A percentile compares a stretch with the other conserved stretches of the same genome.
These are phyloP conservation scores for Amylocystis lapponica DNA, from an alignment of 768 basidiomycete species.

Conservation along the genomic window DNA sequence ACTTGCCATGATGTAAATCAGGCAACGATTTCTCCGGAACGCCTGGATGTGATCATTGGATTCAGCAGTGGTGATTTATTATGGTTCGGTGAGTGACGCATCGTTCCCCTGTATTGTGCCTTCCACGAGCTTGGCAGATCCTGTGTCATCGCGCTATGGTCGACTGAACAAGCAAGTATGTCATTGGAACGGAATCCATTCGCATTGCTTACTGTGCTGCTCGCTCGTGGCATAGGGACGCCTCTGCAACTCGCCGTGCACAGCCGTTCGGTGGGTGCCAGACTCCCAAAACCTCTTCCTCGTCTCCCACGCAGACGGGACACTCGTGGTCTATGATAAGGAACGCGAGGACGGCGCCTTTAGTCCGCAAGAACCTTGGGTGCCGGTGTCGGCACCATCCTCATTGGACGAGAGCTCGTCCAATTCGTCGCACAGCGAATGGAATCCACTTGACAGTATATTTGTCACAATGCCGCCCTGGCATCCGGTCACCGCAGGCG, in stretches of 20 bases:
- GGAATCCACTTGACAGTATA: slow-evolving; percentile 74
- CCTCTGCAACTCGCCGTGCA: slow-evolving; percentile 76
- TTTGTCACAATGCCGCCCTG: slow-evolving; percentile 83
- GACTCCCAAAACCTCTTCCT: slow-evolving; percentile 75
- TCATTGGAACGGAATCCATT: background rate
- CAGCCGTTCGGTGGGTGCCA: slow-evolving; percentile 89
- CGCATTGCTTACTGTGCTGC: slow-evolving; percentile 8
- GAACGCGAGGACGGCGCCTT: slow-evolving; percentile 85
- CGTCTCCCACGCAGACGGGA: slow-evolving; percentile 84
- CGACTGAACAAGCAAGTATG: slow-evolving; percentile 82
- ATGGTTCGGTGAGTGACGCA: slow-evolving; percentile 71
- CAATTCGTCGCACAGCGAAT: slow-evolving; percentile 39
- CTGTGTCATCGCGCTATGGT: slow-evolving; percentile 72
- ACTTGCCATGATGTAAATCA: slow-evolving; percentile 89
- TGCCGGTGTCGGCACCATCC: slow-evolving; percentile 16
- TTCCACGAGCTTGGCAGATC: slow-evolving; percentile 60
- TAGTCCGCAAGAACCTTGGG: slow-evolving; percentile 50
- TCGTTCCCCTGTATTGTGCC: slow-evolving; percentile 2
- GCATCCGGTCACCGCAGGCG: slow-evolving; percentile 59
- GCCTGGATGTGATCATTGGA: slow-evolving; percentile 85
- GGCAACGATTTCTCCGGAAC: slow-evolving; percentile 69
- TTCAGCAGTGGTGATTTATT: slow-evolving; percentile 93
- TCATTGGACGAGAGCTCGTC: slow-evolving; percentile 16
- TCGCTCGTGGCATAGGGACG: slow-evolving; percentile 45
- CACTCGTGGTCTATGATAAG: slow-evolving; percentile 85